Base-by-base conservation (phyloP, 495 filamentous ascomycete species). In the Amphirosellinia nigrospora region DNA sequence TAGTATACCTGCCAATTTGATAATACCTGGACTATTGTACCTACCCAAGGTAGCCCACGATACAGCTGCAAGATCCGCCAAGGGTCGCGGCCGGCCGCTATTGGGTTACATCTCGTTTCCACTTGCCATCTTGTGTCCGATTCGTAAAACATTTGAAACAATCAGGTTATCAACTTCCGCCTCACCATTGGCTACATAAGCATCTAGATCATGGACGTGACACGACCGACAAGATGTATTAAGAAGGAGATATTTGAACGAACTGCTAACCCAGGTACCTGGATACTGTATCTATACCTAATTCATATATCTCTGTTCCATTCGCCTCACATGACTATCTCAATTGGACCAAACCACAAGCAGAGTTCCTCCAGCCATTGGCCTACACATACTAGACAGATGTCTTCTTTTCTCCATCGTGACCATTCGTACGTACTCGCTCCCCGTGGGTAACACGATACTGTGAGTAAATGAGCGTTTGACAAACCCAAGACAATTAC, bases 101-200 rank as follows among this genome's bases (percentile, higher is more conserved):
- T 48, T 66, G 64, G 64, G 50, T 68, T 58, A 36, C 66, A 28
- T 28, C 56, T 69, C 66, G 66, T 69, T 55, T 69, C 34, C 56
- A 69, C 66, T 69, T 69, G 19, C 66, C 66, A 30, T 67, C 52
- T 56, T 56, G 53, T 63, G 52, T 43, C 50, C 30, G 9, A 36
- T 39, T 58, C 34, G 43, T 56, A 48, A 59, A 67, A 41, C 39
- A 59, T 59, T 58, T 46, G 64, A 59, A 39, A 58, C 64, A 43
- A 34, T 46, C 50, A 67, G 19, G 32, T 46, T 21, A 32, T 50
- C 19, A 15, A 52, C 38, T 21, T 50, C 30, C 28, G 26, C 11
- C 19, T 36, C 50, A 16, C 8, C 43, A 36, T 7, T 36, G 34
- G 34, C 3, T 36, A 36, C 34, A 3, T 36, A 36, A 36, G 34